These are phyloP conservation scores for Amoeboaphelidium protococcarum DNA, from an alignment of 371 early-diverging fungal species.

Conservation along the genomic window DNA sequence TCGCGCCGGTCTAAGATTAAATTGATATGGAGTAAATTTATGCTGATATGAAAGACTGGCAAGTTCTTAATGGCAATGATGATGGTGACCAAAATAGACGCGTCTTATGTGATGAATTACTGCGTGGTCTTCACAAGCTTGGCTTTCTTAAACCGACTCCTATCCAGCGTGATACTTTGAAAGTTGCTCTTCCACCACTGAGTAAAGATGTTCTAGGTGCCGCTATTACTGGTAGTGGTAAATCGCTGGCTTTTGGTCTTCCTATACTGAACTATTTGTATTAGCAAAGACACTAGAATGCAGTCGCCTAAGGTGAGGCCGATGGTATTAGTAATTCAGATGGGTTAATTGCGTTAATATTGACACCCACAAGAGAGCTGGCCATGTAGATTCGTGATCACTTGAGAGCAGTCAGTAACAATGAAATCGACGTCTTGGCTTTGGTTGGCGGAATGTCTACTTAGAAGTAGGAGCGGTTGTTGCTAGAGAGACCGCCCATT, in stretches of 20 bases:
- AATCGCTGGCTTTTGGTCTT: slow-evolving; percentile 71
- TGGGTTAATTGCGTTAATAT: slow-evolving; percentile 24
- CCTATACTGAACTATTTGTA: slow-evolving; percentile 44
- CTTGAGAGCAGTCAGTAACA: slow-evolving; percentile 24
- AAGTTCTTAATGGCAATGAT: too few species aligned
- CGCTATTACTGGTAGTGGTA: slow-evolving; percentile 91
- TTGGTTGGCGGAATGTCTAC: slow-evolving; percentile 82
- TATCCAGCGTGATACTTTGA: slow-evolving; percentile 69
- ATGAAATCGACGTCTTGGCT: slow-evolving; percentile 18
- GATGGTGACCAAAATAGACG: too few species aligned
- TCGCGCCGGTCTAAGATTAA: too few species aligned
- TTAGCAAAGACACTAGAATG: too few species aligned
- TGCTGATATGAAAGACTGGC: too few species aligned
- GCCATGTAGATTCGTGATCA: slow-evolving; percentile 66
- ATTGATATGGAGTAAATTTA: too few species aligned
- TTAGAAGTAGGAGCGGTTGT: slow-evolving; percentile 57
- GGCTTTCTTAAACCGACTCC: slow-evolving; percentile 62
- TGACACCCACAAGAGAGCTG: slow-evolving; percentile 78
- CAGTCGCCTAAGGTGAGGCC: slow-evolving; percentile 11
- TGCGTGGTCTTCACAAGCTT: too few species aligned
- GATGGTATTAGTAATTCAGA: slow-evolving; percentile 9
- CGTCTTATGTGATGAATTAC: too few species aligned
- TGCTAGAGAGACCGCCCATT: slow-evolving; percentile 43
- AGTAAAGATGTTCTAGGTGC: slow-evolving; percentile 85
- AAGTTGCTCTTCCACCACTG: slow-evolving; percentile 29